A percentile compares a stretch with the other conserved stretches of the same genome.
Evolutionary conservation across 352 stramenopile species (phyloP).

Genomic region (Phytophthora sansomeana): DNA sequence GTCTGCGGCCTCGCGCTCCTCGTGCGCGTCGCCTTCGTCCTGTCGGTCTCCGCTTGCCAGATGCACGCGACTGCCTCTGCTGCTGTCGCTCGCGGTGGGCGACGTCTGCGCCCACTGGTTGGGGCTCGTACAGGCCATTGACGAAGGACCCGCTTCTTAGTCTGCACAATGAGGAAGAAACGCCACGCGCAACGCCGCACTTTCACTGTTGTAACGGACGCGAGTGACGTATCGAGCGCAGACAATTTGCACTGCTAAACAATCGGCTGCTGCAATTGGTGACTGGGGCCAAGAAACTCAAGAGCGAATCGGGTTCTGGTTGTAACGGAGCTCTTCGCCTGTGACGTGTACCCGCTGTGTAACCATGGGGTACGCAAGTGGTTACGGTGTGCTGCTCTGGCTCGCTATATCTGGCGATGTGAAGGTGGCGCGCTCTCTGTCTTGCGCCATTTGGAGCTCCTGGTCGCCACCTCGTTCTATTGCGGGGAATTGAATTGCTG

Average conservation of each 20-base stretch:
- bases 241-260: neutral
- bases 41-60: constrained; percentile 9
- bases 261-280: neutral
- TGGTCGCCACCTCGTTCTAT: constrained; percentile 14
- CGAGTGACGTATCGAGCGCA: neutral
- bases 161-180: constrained; percentile 4
- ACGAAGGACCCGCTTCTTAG: constrained; percentile 15
- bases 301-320: neutral
- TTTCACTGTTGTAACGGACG: neutral
- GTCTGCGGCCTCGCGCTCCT: constrained; percentile 1
- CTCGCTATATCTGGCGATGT: constrained; percentile 33
- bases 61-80: constrained; percentile 17
- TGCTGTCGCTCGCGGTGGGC: constrained; percentile 25
- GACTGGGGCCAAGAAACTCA: neutral
- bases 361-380: neutral
- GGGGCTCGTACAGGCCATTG: constrained; percentile 32
- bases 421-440: constrained; percentile 6
- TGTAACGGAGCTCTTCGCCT: constrained; percentile 19
- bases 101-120: constrained; percentile 30
- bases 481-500: neutral
- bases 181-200: neutral
- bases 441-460: constrained; percentile 4
- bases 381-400: constrained; percentile 12
- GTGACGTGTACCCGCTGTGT: neutral
- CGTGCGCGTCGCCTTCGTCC: constrained; percentile 7